Conservation (phyloP, 148 eudicot species). For the Salicornia ramosissima region DNA sequence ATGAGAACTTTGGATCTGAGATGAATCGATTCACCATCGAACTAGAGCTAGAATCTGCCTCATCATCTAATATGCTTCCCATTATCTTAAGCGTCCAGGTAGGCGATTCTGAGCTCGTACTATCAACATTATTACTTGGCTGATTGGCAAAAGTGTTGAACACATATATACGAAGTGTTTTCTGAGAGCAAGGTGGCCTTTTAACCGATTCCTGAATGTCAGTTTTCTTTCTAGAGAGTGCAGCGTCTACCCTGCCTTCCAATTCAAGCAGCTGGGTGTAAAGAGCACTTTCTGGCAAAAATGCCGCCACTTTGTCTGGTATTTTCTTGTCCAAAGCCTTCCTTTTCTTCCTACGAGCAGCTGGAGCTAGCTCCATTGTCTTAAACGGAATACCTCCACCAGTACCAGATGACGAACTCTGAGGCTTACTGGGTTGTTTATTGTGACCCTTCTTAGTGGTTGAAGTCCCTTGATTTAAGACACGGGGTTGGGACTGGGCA, state of each 20-base stretch:
- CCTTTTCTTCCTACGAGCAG: constrained; percentile 69
- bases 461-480: constrained; percentile 28
- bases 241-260: constrained; percentile 75
- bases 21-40: constrained; percentile 22
- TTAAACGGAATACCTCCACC: constrained; percentile 54
- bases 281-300: constrained; percentile 79
- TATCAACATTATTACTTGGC: constrained; percentile 27
- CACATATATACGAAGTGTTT: constrained; percentile 65
- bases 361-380: constrained; percentile 87
- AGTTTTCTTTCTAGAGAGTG: constrained; percentile 59
- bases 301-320: constrained; percentile 60
- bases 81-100: constrained; percentile 82
- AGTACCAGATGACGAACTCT: constrained; percentile 43
- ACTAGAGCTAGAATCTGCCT: constrained; percentile 29
- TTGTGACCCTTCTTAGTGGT: constrained; percentile 40
- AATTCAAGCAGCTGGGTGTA: constrained; percentile 69
- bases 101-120: constrained; percentile 49
- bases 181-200: constrained; percentile 55
- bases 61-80: constrained; percentile 73
- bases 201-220: constrained; percentile 60
- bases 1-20: constrained; percentile 68
- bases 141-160: constrained; percentile 82
- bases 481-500: constrained; percentile 22
- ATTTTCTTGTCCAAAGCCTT: constrained; percentile 57
- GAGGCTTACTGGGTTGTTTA: constrained; percentile 49